A percentile compares a stretch with the other conserved stretches of the same genome.
Evolutionary conservation across 352 stramenopile genomes (phyloP).

Genomic region (Phytophthora tentaculata): DNA sequence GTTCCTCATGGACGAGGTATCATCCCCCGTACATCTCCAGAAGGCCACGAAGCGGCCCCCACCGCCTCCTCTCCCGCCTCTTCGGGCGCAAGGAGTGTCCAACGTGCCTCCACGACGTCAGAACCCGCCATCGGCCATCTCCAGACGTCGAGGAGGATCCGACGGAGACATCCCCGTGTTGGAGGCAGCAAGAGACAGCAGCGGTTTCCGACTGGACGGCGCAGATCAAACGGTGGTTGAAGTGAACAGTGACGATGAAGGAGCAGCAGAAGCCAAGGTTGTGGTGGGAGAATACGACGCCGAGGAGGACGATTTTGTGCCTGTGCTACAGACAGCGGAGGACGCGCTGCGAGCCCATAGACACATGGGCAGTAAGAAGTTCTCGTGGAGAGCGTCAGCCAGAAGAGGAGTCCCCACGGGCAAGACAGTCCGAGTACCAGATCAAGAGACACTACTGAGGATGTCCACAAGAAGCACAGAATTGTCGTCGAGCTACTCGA

Average conservation of each 20-base stretch:
- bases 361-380: constrained; percentile 54
- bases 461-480: constrained; percentile 57
- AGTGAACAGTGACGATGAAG: constrained; percentile 42
- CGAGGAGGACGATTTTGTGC: constrained; percentile 63
- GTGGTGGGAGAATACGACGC: constrained; percentile 45
- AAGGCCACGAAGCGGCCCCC: constrained; percentile 20
- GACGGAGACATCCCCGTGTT: constrained; percentile 79
- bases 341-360: constrained; percentile 49
- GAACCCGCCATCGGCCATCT: constrained; percentile 1
- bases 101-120: constrained; percentile 11
- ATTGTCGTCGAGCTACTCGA: constrained; percentile 37
- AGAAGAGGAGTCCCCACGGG: constrained; percentile 30
- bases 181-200: constrained; percentile 48
- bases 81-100: constrained; percentile 19
- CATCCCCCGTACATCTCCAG: constrained; percentile 36
- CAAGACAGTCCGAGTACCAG: constrained; percentile 39
- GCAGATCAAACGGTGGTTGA: constrained; percentile 37
- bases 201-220: constrained; percentile 51
- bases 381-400: constrained; percentile 52
- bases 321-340: constrained; percentile 72
- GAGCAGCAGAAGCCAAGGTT: constrained; percentile 38
- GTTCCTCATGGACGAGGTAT: constrained; percentile 65
- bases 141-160: constrained; percentile 17
- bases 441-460: constrained; percentile 54
- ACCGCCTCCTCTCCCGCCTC: constrained; percentile 27